phyloP scores from a whole-genome alignment of 2,329 filamentous ascomycete genomes.

The Alternaria ethzedia region DNA sequence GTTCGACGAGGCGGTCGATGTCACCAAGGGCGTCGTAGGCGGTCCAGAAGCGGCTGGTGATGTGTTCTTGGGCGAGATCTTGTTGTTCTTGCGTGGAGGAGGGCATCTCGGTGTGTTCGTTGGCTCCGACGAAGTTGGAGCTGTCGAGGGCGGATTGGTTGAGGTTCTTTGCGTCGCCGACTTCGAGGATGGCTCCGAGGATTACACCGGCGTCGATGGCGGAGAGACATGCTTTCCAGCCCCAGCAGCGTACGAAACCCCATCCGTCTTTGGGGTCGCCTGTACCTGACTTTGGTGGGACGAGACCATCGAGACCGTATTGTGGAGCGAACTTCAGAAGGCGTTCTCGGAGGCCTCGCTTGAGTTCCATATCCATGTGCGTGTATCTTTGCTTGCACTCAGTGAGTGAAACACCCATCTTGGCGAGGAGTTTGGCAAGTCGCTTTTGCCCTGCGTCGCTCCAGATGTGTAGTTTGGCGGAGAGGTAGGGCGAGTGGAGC shows the following conservation, averaged over 20 bases:
- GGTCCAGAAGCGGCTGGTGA: conserved; percentile 62
- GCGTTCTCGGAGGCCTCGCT: conserved; percentile 82
- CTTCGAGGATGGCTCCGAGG: conserved; percentile 88
- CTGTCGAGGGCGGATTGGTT: conserved; percentile 40
- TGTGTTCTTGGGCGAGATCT: conserved; percentile 52
- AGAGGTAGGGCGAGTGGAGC: conserved; percentile 95
- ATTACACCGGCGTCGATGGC: conserved; percentile 95
- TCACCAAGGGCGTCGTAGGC: conserved; percentile 63
- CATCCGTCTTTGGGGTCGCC: conserved; percentile 85
- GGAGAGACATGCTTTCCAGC: conserved; percentile 92
- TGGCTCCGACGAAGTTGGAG: conserved; percentile 36
- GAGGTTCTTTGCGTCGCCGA: conserved; percentile 67
- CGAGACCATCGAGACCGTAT: conserved; percentile 92
- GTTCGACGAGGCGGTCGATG: conserved; percentile 74
- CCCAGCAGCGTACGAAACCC: conserved; percentile 98
- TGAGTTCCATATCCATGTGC: conserved; percentile 98
- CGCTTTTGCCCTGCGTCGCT: conserved; percentile 86
- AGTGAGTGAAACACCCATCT: conserved; percentile 94
- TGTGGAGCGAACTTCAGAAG: conserved; percentile 89
- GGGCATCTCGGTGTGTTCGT: conserved; percentile 35
- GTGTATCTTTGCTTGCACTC: conserved; percentile 96
- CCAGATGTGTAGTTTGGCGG: conserved; percentile 92
- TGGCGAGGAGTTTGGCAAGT: conserved; percentile 91
- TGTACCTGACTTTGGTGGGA: conserved; percentile 70
- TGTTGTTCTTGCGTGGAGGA: conserved; percentile 26